phyloP scores from a whole-genome alignment of 805 yeast species.

The Scheffersomyces amazonensis region DNA sequence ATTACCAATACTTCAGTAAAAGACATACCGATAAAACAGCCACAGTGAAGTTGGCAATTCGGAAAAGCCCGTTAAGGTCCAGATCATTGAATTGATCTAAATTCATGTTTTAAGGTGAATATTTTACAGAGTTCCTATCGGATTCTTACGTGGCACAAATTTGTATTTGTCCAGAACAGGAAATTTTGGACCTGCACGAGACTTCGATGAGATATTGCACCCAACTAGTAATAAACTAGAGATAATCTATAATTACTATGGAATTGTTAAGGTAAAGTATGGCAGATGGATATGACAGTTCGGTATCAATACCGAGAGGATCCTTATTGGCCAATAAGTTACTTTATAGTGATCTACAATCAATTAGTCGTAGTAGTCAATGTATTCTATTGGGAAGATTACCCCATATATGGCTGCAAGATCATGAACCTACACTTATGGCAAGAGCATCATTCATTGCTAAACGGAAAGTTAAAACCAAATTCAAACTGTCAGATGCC shows the following conservation, averaged over 20 bases:
- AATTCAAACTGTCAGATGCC: slow-evolving; percentile 8
- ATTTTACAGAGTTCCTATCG: too few relatives aligned
- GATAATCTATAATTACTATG: too few relatives aligned
- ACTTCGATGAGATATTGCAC: too few relatives aligned
- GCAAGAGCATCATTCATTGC: slow-evolving; percentile 11
- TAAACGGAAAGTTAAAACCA: slow-evolving; percentile 10
- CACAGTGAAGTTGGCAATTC: slow-evolving; percentile 51
- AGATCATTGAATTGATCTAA: slow-evolving; percentile 41
- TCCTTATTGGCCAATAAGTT: slow-evolving; percentile 66
- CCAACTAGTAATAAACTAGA: too few relatives aligned
- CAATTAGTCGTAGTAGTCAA: slow-evolving; percentile 47
- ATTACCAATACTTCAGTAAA: neutral
- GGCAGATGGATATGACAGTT: too few relatives aligned
- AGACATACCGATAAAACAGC: slow-evolving; percentile 53
- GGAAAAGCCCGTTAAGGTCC: slow-evolving; percentile 46
- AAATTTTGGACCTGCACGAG: too few relatives aligned
- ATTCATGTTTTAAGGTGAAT: slow-evolving; percentile 34
- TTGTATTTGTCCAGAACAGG: too few relatives aligned
- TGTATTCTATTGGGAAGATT: slow-evolving; percentile 54
- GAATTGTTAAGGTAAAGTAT: too few relatives aligned
- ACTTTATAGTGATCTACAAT: slow-evolving; percentile 46
- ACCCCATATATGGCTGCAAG: slow-evolving; percentile 55
- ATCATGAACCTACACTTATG: slow-evolving; percentile 25
- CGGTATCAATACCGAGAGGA: too few relatives aligned
- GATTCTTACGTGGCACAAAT: too few relatives aligned